These are phyloP conservation scores for Ricinus communis DNA, from an alignment of 345 rosid genomes.

Conservation along the genomic window DNA sequence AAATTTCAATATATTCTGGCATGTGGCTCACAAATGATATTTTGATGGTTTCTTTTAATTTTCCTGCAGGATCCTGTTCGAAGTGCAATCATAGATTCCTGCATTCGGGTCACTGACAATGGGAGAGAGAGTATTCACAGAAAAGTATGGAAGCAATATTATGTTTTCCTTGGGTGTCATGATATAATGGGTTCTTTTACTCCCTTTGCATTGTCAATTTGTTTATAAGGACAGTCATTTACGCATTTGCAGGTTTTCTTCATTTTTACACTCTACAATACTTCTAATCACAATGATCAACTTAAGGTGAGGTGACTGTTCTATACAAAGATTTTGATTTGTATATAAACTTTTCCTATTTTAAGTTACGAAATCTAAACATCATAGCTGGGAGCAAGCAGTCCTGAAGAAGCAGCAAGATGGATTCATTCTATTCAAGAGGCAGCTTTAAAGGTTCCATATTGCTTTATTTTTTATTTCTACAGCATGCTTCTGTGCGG, in stretches of 20 bases:
- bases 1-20: neutral
- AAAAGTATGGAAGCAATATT: conserved; percentile 51
- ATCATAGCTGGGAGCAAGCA: conserved; percentile 82
- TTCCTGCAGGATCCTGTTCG: conserved; percentile 60
- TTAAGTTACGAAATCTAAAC: conserved; percentile 30
- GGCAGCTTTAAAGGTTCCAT: conserved; percentile 68
- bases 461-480: conserved; percentile 13
- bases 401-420: conserved; percentile 94
- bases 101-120: conserved; percentile 86
- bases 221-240: conserved; percentile 16
- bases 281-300: conserved; percentile 85
- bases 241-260: conserved; percentile 68
- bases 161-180: neutral
- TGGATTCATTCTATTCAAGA: conserved; percentile 89
- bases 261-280: conserved; percentile 80
- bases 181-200: conserved; percentile 13
- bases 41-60: conserved; percentile 4
- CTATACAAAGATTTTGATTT: conserved; percentile 11
- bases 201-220: conserved; percentile 5
- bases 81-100: conserved; percentile 80
- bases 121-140: conserved; percentile 94
- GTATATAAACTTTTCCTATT: conserved; percentile 14
- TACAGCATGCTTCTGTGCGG: conserved; percentile 1
- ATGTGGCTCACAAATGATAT: conserved; percentile 4
- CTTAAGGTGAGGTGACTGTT: conserved; percentile 71